Conservation (phyloP, 2,329 filamentous ascomycete species). For the Tolypocladium guangdongense region DNA sequence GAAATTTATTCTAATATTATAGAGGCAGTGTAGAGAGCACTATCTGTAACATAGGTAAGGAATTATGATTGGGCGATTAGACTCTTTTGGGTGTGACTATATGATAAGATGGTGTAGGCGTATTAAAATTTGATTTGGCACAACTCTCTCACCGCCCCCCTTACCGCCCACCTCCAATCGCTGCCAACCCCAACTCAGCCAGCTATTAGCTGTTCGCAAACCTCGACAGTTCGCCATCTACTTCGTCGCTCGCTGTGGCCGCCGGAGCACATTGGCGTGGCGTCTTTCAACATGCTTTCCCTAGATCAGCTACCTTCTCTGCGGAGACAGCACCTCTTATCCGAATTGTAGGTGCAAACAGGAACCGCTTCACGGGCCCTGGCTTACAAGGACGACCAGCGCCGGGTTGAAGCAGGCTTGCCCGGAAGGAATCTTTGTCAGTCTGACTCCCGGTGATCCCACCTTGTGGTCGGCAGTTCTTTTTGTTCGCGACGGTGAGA, state of each 20-base stretch:
- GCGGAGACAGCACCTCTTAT: constrained; percentile 63
- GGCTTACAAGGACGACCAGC: constrained; percentile 30
- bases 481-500: constrained; percentile 73
- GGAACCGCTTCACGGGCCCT: neutral
- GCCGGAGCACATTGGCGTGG: neutral
- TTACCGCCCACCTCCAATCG: constrained; percentile 1
- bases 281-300: constrained; percentile 4
- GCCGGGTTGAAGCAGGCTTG: constrained; percentile 71
- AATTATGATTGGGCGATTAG: too few relatives aligned
- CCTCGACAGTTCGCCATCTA: neutral
- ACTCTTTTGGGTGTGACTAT: too few relatives aligned
- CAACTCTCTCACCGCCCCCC: constrained; percentile 10
- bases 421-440: constrained; percentile 80
- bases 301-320: constrained; percentile 42
- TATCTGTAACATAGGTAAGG: too few relatives aligned
- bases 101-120: too few relatives aligned
- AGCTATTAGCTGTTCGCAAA: neutral
- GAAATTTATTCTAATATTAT: too few relatives aligned
- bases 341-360: constrained; percentile 60
- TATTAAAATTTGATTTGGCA: too few relatives aligned
- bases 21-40: too few relatives aligned
- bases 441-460: constrained; percentile 69
- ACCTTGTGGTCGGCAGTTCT: constrained; percentile 83
- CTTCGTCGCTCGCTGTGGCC: neutral
- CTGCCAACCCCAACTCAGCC: neutral